phyloP scores from a whole-genome alignment of 306 rosid species.

The Quercus alba region DNA sequence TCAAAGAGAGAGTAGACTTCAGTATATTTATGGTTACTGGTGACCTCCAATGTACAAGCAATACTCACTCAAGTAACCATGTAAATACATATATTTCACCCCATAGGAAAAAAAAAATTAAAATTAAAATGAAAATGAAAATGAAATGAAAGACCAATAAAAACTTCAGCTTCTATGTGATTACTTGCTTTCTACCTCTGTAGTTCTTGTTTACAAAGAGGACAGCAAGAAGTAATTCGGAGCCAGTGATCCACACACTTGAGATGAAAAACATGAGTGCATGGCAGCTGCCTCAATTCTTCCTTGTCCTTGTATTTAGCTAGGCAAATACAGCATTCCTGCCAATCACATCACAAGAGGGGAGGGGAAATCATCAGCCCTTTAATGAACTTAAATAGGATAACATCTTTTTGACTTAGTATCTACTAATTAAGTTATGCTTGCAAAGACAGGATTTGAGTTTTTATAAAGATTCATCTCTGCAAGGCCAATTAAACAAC shows the following conservation, averaged over 20 bases:
- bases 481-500: neutral
- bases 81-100: conserved; percentile 14
- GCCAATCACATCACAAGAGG: conserved; percentile 11
- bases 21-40: conserved; percentile 60
- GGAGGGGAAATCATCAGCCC: conserved; percentile 1
- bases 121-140: neutral
- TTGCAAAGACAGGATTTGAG: neutral
- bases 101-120: neutral
- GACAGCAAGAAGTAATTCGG: conserved; percentile 71
- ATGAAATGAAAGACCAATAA: conserved; percentile 15
- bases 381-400: too few species aligned
- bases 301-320: conserved; percentile 75
- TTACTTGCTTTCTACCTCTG: conserved; percentile 35
- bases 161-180: neutral
- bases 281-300: conserved; percentile 80
- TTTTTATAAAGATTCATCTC: neutral
- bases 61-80: conserved; percentile 77
- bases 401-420: neutral
- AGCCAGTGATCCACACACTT: conserved; percentile 98
- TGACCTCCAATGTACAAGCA: conserved; percentile 55
- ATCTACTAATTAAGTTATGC: neutral
- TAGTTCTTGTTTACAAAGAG: conserved; percentile 92
- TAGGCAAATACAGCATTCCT: conserved; percentile 97
- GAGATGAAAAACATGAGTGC: conserved; percentile 78
- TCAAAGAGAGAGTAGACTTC: conserved; percentile 13